Base-by-base conservation (phyloP, 2,329 filamentous ascomycete species). In the Pyrenophora tritici-repentis region DNA sequence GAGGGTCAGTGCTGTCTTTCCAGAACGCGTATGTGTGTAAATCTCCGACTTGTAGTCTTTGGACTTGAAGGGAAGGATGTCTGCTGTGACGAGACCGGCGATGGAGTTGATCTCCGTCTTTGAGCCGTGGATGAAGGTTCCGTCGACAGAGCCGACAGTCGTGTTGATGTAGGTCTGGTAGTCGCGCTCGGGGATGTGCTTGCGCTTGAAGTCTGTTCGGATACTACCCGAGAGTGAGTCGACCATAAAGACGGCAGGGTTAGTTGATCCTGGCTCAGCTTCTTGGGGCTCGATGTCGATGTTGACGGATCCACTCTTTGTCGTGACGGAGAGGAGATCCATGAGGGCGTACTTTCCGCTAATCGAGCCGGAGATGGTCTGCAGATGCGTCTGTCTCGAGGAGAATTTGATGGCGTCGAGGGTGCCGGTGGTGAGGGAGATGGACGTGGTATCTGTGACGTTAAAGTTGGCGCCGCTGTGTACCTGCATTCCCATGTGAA, bases 71-170 rank as follows among this genome's bases (percentile, higher is more conserved):
- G 76, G 76, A 0, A 76, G 43, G 16, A 79, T 49, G 12, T 73
- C 68, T 3, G 68, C 66, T 1, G 65, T 66, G 22, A 78, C 69
- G 4, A 63, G 65, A 13, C 76, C 76, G 4, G 75, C 75, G 6
- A 63, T 51, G 0, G 75, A 72, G 16, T 57, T 55, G 6, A 78
- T 61, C 8, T 63, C 56, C 4, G 75, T 76, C 2, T 56, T 56
- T 2, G 69, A 67, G 14, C 76, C 76, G 41, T 77, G 75, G 44
- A 79, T 72, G 44, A 74, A 75, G 1, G 56, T 67, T 0, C 75
- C 75, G 8, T 64, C 61, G 3, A 79, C 61, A 3, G 71, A 70
- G 10, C 73, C 73, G 5, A 73, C 75, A 1, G 59, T 66, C 0
- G 70, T 73, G 38, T 73, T 67, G 50, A 78, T 60, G 14, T 63